Percentiles rank a stretch among this genome's conserved stretches.
phyloP scores from a whole-genome alignment of 345 rosid genomes.

The Brassica carinata region DNA sequence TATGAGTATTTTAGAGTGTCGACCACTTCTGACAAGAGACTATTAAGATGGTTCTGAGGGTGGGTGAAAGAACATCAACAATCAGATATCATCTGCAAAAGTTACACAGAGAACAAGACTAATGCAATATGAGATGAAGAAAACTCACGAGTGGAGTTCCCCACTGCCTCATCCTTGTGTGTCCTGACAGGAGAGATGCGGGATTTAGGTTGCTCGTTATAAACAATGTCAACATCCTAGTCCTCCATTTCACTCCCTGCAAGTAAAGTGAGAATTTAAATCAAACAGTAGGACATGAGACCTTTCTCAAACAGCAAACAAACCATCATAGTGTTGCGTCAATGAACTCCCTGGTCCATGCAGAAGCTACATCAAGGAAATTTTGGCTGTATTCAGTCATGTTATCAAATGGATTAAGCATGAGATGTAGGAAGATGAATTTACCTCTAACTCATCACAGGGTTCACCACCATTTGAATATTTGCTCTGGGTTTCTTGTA shows the following conservation, averaged over 20 bases:
- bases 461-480: constrained; percentile 48
- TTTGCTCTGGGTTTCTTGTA: constrained; percentile 52
- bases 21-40: constrained; percentile 9
- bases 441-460: constrained; percentile 83
- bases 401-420: not conserved
- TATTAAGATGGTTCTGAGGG: not conserved
- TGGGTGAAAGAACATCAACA: not conserved
- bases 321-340: constrained; percentile 63
- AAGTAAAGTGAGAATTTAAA: constrained; percentile 7
- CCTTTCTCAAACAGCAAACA: constrained; percentile 6
- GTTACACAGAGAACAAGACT: not conserved
- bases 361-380: constrained; percentile 51
- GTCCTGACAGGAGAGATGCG: constrained; percentile 50
- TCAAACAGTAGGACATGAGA: not conserved
- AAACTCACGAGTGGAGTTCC: constrained; percentile 50
- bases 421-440: constrained; percentile 16
- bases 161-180: constrained; percentile 55
- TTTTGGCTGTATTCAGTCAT: not conserved
- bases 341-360: constrained; percentile 70
- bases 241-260: constrained; percentile 64
- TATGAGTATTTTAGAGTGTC: not conserved
- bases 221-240: constrained; percentile 72
- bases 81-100: constrained; percentile 3
- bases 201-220: constrained; percentile 52
- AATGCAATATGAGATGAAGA: not conserved